Conservation (phyloP, 2,329 filamentous ascomycete genomes). For the Fusarium anthophilum region DNA sequence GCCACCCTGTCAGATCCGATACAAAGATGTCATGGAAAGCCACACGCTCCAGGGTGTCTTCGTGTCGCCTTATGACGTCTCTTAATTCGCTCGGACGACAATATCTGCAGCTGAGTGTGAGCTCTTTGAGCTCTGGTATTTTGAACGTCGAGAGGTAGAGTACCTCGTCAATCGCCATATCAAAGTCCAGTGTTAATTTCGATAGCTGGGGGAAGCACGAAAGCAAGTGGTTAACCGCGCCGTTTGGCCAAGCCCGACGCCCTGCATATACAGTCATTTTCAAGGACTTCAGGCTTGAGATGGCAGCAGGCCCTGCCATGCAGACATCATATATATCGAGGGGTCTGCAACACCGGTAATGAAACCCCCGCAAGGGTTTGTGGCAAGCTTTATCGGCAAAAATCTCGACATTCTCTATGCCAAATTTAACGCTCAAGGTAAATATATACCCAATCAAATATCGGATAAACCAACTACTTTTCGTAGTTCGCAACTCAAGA, state of each 20-base stretch:
- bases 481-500: neutral
- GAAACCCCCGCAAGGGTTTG: neutral
- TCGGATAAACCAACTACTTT: neutral
- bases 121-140: neutral
- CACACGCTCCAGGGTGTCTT: neutral
- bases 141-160: neutral
- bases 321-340: neutral
- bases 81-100: neutral
- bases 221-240: neutral
- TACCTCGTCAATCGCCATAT: neutral
- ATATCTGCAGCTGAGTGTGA: neutral
- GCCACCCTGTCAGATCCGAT: neutral
- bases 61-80: neutral
- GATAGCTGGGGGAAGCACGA: neutral
- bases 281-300: neutral
- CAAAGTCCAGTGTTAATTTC: neutral
- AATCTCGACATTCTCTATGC: neutral
- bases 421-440: neutral
- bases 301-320: neutral
- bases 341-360: neutral
- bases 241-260: neutral
- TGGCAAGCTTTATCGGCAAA: neutral
- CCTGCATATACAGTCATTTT: neutral
- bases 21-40: neutral
- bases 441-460: neutral